Evolutionary conservation across 345 rosid genomes (phyloP).

Genomic region (Salix arbutifolia): DNA sequence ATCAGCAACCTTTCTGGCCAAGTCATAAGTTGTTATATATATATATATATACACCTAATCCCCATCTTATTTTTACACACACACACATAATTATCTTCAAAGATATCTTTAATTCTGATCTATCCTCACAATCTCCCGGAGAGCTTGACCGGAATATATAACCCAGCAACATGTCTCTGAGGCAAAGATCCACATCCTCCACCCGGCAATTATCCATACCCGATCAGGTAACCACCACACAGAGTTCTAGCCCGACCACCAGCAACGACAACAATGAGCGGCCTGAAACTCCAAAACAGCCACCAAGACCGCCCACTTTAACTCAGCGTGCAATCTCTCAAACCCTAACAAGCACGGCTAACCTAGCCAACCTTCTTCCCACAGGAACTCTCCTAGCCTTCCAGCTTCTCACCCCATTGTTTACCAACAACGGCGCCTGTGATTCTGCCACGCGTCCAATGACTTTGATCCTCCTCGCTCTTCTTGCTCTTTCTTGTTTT

Average conservation of each 20-base stretch:
- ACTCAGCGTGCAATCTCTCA: conserved; percentile 65
- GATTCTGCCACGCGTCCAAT: conserved; percentile 54
- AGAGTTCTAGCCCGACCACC: conserved; percentile 16
- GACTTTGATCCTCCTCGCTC: conserved; percentile 53
- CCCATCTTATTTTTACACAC: not conserved
- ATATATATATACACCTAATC: not conserved
- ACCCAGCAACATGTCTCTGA: conserved; percentile 3
- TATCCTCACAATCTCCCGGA: not conserved
- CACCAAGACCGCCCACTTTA: conserved; percentile 31
- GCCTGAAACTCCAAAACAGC: conserved; percentile 36
- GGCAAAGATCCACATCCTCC: conserved; percentile 28
- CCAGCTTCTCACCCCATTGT: conserved; percentile 70
- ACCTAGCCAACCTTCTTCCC: conserved; percentile 89
- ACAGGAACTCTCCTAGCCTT: conserved; percentile 89
- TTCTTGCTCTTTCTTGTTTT: conserved; percentile 70
- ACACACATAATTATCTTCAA: not conserved
- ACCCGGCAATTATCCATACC: conserved; percentile 16
- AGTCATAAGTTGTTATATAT: not conserved
- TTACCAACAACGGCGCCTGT: conserved; percentile 80
- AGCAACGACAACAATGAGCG: conserved; percentile 9
- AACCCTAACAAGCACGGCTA: conserved; percentile 72
- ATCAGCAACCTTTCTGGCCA: not conserved
- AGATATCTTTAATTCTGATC: too few relatives aligned
- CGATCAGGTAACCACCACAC: conserved; percentile 3
- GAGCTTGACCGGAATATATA: not conserved